Base-by-base conservation (phyloP, 345 rosid species). In the Syzygium oleosum region DNA sequence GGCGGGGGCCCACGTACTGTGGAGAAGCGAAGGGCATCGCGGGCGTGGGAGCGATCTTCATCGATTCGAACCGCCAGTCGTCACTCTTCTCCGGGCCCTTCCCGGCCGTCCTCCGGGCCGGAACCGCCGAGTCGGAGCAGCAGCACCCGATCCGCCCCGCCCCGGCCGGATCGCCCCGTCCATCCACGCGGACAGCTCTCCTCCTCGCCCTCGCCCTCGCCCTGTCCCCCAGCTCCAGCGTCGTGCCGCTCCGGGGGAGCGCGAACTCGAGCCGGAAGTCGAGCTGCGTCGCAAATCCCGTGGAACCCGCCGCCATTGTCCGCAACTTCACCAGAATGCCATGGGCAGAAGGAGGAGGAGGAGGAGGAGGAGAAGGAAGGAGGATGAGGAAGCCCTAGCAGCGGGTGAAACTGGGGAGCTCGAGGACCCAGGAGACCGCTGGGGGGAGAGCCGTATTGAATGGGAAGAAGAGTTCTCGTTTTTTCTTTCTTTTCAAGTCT, bases 1-100 rank as follows among this genome's bases (percentile, higher is more conserved):
- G 54, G 11, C 8, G 29, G 51, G 41, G 51, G 86, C n/a, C 51
- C 51, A 86, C 93, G 58, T 92, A 97, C 99, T 91, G 95, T 31
- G 98, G 89, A 86, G 98, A 95, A 89, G 98, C 92, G 90, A 98
- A 96, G 52, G 95, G 98, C 95, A 93, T 89, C 85, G 95, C 88
- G 34, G 97, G 92, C 84, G 95, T 92, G 65, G 93, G 96, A 51
- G 95, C 90, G 65, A 90, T 90, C 89, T 92, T 95, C 85, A 90
- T 93, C 87, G 87, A 93, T 89, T 92, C 95, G 87, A 87, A 88
- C 58, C 93, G 91, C 89, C 95, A 93, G 38, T 41, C 96, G 56
- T 95, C 96, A 17, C 87, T 88, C 89, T 92, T 94, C 88, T 96
- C 95, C 52, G 86, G 88, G 52, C 89, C 89, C 85, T 87, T 90